Conservation (phyloP, 257 asterid genomes). For the Nicotiana noctiflora region DNA sequence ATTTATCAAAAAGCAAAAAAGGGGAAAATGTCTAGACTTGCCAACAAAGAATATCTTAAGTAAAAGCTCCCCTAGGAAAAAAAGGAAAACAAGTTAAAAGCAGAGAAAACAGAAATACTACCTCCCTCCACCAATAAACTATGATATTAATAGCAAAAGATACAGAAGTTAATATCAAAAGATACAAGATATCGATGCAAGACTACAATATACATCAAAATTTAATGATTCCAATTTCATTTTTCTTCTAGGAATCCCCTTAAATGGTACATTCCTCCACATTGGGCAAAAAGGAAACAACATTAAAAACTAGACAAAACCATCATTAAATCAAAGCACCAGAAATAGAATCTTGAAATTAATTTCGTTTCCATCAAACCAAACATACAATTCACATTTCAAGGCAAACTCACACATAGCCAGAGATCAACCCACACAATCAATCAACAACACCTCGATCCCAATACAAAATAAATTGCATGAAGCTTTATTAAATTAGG, state of each 20-base stretch:
- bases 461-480: not conserved
- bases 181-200: not conserved
- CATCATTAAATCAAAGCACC: not conserved
- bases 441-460: not conserved
- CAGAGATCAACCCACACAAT: not conserved
- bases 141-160: not conserved
- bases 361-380: not conserved
- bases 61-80: not conserved
- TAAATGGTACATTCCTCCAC: not conserved
- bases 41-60: not conserved
- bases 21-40: not conserved
- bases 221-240: conserved; percentile 4
- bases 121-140: not conserved
- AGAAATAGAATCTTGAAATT: not conserved
- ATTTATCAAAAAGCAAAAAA: not conserved
- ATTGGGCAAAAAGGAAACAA: not conserved
- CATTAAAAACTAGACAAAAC: not conserved
- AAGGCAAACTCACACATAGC: not conserved
- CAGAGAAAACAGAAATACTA: not conserved
- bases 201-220: not conserved
- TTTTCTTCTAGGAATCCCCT: not conserved
- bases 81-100: not conserved
- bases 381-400: not conserved
- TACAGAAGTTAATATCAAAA: not conserved
- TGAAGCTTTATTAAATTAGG: no score